phyloP scores from a whole-genome alignment of 2,329 filamentous ascomycete species.

The Aspergillus terreus region DNA sequence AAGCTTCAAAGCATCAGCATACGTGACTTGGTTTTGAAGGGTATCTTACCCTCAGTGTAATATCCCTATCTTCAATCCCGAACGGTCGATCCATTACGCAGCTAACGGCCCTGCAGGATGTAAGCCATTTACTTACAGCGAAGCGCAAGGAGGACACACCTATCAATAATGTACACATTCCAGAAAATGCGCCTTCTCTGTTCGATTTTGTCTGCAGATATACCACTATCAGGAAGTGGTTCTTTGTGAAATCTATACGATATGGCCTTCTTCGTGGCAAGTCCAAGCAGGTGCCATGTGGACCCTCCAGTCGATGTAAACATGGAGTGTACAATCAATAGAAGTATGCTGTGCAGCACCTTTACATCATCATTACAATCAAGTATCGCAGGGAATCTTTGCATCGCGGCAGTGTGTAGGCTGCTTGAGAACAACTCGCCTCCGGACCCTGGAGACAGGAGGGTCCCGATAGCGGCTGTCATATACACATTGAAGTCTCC shows the following conservation, averaged over 20 bases:
- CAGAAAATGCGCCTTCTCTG: constrained; percentile 15
- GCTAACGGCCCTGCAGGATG: constrained; percentile 14
- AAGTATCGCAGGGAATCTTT: constrained; percentile 10
- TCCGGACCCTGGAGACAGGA: constrained; percentile 13
- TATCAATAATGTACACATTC: constrained; percentile 18
- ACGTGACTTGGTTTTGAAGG: neutral
- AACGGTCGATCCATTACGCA: constrained; percentile 19
- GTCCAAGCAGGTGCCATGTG: constrained; percentile 27
- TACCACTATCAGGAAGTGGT: constrained; percentile 1
- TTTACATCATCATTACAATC: constrained; percentile 5
- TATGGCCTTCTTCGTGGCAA: constrained; percentile 29
- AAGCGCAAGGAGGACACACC: constrained; percentile 4
- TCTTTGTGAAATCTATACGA: constrained; percentile 25
- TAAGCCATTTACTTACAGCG: neutral
- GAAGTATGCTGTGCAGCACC: constrained; percentile 16
- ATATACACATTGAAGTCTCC: constrained; percentile 14
- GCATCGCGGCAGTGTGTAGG: constrained; percentile 10
- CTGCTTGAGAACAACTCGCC: constrained; percentile 3
- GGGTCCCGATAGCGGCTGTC: constrained; percentile 11
- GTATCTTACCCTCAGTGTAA: constrained; percentile 12
- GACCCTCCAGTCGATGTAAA: constrained; percentile 23
- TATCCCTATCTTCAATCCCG: constrained; percentile 19
- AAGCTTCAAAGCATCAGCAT: too few relatives aligned
- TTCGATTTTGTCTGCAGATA: neutral
- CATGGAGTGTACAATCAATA: constrained; percentile 22